These are phyloP conservation scores for Dendrobium nobile DNA, from an alignment of 106 monocot genomes.

Conservation along the genomic window DNA sequence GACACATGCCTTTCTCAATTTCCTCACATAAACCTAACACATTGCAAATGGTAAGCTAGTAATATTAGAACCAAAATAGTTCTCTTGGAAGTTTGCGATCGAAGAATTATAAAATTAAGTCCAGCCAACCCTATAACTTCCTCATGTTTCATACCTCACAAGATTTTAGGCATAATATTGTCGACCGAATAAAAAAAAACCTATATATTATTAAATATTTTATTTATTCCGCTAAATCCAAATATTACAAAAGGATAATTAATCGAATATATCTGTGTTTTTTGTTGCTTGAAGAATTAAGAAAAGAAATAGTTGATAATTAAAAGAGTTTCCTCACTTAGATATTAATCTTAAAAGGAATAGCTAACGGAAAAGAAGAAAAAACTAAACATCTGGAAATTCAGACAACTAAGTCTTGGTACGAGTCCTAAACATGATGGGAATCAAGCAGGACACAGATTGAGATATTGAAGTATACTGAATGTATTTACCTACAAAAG, in stretches of 20 bases:
- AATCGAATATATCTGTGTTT: neutral
- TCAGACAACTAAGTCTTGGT: neutral
- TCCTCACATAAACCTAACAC: neutral
- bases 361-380: neutral
- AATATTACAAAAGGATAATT: neutral
- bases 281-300: neutral
- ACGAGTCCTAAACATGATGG: neutral
- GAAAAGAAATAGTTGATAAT: neutral
- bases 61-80: neutral
- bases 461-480: neutral
- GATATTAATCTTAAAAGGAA: neutral
- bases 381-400: neutral
- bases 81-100: neutral
- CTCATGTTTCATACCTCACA: neutral
- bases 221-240: neutral
- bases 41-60: neutral
- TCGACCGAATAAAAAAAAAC: neutral
- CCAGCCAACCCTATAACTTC: neutral
- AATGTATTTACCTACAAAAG: slow-evolving; percentile 14
- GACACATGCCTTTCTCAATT: neutral
- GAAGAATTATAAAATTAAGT: neutral
- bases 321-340: neutral
- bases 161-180: no score
- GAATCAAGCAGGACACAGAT: neutral
- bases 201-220: neutral